These are phyloP conservation scores for Phaseolus lunatus DNA, from an alignment of 306 rosid genomes.

Conservation along the genomic window DNA sequence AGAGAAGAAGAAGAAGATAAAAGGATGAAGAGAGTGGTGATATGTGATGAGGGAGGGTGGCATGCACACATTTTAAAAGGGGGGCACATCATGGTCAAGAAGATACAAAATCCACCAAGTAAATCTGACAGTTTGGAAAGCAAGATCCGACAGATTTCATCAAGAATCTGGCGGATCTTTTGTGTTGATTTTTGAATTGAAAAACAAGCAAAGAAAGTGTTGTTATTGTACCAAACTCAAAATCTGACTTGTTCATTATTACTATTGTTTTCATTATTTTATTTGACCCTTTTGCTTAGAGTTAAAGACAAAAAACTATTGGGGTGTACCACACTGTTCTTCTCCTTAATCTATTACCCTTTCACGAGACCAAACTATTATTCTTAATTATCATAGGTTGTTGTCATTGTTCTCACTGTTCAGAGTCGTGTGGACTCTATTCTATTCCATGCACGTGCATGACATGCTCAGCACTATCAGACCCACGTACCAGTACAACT, in stretches of 20 bases:
- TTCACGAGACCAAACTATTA: constrained; percentile 8
- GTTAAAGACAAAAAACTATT: constrained; percentile 33
- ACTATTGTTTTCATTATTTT: constrained; percentile 40
- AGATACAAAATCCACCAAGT: constrained; percentile 55
- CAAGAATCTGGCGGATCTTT: constrained; percentile 71
- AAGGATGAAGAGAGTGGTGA: constrained; percentile 31
- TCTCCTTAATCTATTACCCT: constrained; percentile 15
- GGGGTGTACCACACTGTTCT: constrained; percentile 25
- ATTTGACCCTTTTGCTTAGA: constrained; percentile 44
- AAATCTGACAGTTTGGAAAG: constrained; percentile 89
- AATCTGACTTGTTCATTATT: constrained; percentile 36
- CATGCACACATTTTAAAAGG: constrained; percentile 56
- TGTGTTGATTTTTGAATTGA: constrained; percentile 67
- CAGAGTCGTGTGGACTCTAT: constrained; percentile 1
- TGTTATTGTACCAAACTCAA: constrained; percentile 37
- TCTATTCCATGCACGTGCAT: constrained; percentile 55
- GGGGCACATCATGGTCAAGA: constrained; percentile 50
- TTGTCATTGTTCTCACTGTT: constrained; percentile 5
- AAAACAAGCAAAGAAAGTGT: constrained; percentile 62
- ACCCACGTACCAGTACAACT: constrained; percentile 2
- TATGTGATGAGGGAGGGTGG: constrained; percentile 32
- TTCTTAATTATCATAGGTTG: neutral
- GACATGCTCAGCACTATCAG: constrained; percentile 13
- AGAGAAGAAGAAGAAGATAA: neutral
- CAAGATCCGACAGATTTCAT: constrained; percentile 78